Evolutionary conservation across 495 filamentous ascomycete species (phyloP), one percentile per base, ranked within the genome.

Genomic region (Thermothielavioides terrestris): DNA sequence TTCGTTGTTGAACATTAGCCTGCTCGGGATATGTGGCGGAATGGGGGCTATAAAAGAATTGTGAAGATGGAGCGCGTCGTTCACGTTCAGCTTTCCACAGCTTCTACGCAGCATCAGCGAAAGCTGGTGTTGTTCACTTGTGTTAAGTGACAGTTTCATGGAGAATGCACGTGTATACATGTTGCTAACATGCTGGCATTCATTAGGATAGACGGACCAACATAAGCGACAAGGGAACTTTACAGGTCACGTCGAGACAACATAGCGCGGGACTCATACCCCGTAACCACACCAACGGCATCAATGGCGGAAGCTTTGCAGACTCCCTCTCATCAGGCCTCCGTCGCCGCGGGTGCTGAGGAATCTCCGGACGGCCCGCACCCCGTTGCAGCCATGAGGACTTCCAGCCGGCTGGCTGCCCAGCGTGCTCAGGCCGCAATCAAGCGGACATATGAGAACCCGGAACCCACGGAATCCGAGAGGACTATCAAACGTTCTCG

Each of bases 401-500:
- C 25, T 18, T 42, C 47, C 10, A 1, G n/a, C 27, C 38, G 47
- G 1, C 17, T 37, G 30, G 47, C 47, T 26, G 30, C 47, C 10
- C 30, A 15, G 18, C 28, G 22, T 3, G 47, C 47, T 1, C 22
- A 42, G 21, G 26, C n/a, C 1, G 38, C 39, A 1, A 50, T 50
- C 11, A 50, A 50, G 39, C 47, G 47, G 7, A 14, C 9, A 8
- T 5, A 21, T 2, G n/a, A 42, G 11, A 31, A 36, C 10, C 1
- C n/a, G 21, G 38, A n/a, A 5, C 11, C 10, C 3, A 27, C 6
- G 22, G 12, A 10, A 26, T 3, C 4, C 5, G 42, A 46, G 18
- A 12, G 28, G n/a, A n/a, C 50, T n/a, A 22, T 7, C 27, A 54
- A 49, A 25, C 51, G 45, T 12, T 12, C 20, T 47, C 43, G 37